Percentiles rank a stretch among this genome's conserved stretches.
These are phyloP conservation scores for Lolium rigidum DNA, from an alignment of 176 grass and related monocot genomes.

Conservation along the genomic window DNA sequence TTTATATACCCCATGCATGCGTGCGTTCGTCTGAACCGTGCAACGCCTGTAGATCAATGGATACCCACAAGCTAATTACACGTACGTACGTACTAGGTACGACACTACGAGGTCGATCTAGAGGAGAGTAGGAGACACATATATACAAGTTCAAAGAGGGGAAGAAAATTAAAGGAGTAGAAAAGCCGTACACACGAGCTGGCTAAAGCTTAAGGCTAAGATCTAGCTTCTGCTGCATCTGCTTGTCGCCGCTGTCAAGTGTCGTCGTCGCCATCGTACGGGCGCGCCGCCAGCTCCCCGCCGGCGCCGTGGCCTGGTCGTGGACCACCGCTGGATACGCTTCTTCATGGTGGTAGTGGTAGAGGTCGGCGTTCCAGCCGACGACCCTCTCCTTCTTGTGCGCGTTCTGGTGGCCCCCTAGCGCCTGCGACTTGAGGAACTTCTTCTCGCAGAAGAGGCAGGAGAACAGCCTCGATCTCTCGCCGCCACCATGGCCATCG, in stretches of 20 bases:
- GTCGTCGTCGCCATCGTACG: neutral
- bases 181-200: neutral
- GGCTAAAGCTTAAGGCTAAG: constrained; percentile 18
- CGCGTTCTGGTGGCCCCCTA: neutral
- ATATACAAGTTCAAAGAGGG: neutral
- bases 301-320: neutral
- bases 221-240: constrained; percentile 14
- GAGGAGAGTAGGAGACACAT: neutral
- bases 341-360: neutral
- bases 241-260: neutral
- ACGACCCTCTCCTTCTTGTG: constrained; percentile 12
- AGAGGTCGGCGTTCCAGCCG: neutral
- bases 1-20: neutral
- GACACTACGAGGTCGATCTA: too few species aligned
- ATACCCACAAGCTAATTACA: neutral
- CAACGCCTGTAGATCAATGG: neutral
- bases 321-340: neutral
- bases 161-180: neutral
- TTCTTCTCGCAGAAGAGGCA: constrained; percentile 24
- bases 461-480: neutral
- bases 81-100: too few species aligned
- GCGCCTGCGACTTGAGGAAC: constrained; percentile 6
- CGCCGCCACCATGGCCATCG: neutral
- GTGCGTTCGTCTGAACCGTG: neutral
- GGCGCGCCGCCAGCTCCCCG: neutral